Base-by-base conservation (phyloP, 345 rosid species). In the Salix udensis region DNA sequence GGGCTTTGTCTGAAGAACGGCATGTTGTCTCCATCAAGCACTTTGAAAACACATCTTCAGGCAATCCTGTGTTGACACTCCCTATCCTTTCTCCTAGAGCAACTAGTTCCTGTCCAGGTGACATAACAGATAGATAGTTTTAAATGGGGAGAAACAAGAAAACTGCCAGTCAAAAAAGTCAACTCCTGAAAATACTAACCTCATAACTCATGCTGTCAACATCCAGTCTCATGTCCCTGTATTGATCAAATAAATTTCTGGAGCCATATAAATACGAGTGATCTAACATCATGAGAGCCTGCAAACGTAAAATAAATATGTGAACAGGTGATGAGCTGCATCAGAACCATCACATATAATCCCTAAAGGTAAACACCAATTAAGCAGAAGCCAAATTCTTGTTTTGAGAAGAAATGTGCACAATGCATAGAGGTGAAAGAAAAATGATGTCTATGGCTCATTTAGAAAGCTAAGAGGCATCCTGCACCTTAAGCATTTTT, bases 221-320 rank as follows among this genome's bases (percentile, higher is more conserved):
- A 85, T 94, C 95, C 16, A 94, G 87, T 80, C 97, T 94, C 97
- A 94, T 82, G 74, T 92, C 98, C 79, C 91, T 79, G 77, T 94
- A 91, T 78, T 90, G 91, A 86, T 94, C 97, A 65, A 82, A 31
- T 73, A 81, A 71, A 73, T 78, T 80, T 86, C 94, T 85, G 53
- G 94, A 84, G 40, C 87, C 91, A 77, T 89, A 80, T 21, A 83
- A 77, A 21, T 71, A 68, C n/a, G 94, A 39, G 78, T 85, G 90
- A 68, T 92, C 92, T 69, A 76, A 84, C 71, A 75, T 75, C 88
- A 86, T 73, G 61, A 83, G 85, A 74, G 87, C 92, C 98, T 94
- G 89, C 67, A 80, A 79, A 75, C 76, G 60, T 39, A 40, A 74
- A 40, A 66, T 0, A 61, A 28, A 62, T 26, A 40, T 24, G 31